phyloP scores from a whole-genome alignment of 768 basidiomycete species.

The Collybiopsis confluens region DNA sequence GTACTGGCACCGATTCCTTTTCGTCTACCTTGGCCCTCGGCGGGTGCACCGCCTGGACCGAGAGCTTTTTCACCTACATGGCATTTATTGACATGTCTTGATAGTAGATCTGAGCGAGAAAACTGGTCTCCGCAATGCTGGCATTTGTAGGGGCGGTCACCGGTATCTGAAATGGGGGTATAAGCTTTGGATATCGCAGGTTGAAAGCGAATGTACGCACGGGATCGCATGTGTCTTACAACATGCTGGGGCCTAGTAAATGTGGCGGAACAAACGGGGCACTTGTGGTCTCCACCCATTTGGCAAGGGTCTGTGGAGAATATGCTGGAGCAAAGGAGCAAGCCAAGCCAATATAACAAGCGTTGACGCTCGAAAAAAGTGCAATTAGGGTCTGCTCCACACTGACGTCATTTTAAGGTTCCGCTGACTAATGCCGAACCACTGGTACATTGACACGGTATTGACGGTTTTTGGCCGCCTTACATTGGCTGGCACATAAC shows the following conservation, averaged over 20 bases:
- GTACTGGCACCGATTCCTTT: slow-evolving; percentile 59
- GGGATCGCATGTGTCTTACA: slow-evolving; percentile 85
- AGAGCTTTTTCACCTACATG: slow-evolving; percentile 70
- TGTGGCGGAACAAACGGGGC: slow-evolving; percentile 82
- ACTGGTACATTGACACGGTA: no score
- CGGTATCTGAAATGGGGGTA: slow-evolving; percentile 56
- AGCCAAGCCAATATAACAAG: no score
- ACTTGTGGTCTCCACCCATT: slow-evolving; percentile 84
- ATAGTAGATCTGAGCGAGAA: slow-evolving; percentile 73
- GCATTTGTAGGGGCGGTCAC: slow-evolving; percentile 87
- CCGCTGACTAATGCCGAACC: no score
- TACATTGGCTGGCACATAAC: no score
- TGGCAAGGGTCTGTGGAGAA: background rate
- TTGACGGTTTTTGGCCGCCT: no score
- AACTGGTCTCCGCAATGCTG: slow-evolving; percentile 88
- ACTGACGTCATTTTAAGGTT: no score
- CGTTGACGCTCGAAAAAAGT: no score
- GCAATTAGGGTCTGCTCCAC: no score
- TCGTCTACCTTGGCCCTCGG: slow-evolving; percentile 30
- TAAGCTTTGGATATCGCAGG: slow-evolving; percentile 6
- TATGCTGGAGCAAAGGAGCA: no score
- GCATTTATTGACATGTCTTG: slow-evolving; percentile 85
- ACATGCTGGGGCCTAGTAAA: slow-evolving; percentile 91
- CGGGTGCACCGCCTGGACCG: slow-evolving; percentile 25
- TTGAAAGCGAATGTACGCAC: slow-evolving; percentile 43